Conservation (phyloP, 2,329 filamentous ascomycete species). For the Aureobasidium sp. region DNA sequence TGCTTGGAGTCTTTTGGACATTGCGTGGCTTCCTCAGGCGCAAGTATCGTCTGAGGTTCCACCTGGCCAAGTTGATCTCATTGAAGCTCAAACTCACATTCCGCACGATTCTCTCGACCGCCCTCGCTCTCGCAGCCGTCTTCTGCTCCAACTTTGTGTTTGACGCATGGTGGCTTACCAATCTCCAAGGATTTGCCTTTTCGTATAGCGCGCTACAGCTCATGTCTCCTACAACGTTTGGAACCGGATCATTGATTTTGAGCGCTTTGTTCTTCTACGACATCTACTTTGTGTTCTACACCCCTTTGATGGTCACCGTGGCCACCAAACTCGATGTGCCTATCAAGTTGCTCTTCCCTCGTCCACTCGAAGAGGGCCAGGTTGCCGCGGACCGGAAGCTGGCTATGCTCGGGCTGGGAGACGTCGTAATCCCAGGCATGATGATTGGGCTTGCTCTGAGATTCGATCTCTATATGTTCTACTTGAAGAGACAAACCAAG, state of each 20-base stretch:
- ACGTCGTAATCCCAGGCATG: constrained; percentile 87
- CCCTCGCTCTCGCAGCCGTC: constrained; percentile 50
- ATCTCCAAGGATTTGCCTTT: constrained; percentile 79
- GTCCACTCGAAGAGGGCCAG: constrained; percentile 47
- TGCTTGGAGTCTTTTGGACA: constrained; percentile 39
- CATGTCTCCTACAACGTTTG: constrained; percentile 82
- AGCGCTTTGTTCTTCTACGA: constrained; percentile 86
- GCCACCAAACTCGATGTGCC: constrained; percentile 85
- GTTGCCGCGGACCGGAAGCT: constrained; percentile 35
- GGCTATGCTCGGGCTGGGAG: constrained; percentile 86
- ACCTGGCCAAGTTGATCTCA: constrained; percentile 31
- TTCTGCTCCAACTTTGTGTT: constrained; percentile 58
- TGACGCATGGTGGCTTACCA: constrained; percentile 68
- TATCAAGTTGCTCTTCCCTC: constrained; percentile 81
- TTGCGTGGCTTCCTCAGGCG: constrained; percentile 42
- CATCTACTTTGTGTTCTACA: constrained; percentile 86
- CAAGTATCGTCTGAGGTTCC: constrained; percentile 49
- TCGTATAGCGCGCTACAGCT: constrained; percentile 76
- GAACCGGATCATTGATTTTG: constrained; percentile 71
- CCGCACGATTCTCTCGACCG: constrained; percentile 50
- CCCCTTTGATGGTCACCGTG: constrained; percentile 79
- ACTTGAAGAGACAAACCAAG: constrained; percentile 56
- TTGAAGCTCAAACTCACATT: constrained; percentile 46
- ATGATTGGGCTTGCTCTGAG: constrained; percentile 80
- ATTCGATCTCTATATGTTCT: constrained; percentile 85